Evolutionary conservation across 2,329 filamentous ascomycete genomes (phyloP).

Genomic region (Colletotrichum sidae): DNA sequence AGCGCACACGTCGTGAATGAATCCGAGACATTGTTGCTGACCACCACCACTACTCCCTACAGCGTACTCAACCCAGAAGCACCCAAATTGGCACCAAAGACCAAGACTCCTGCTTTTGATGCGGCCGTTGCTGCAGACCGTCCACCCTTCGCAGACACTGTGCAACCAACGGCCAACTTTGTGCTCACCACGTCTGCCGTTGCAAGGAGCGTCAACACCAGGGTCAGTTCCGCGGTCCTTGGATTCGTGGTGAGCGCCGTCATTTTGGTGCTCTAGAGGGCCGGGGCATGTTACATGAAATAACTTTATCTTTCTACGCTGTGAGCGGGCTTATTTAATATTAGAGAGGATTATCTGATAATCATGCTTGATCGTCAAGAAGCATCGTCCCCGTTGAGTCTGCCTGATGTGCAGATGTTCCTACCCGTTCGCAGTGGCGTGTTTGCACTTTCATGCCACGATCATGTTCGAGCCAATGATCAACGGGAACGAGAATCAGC

Average conservation of each 20-base stretch:
- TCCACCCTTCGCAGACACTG: constrained; percentile 66
- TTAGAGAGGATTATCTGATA: constrained; percentile 12
- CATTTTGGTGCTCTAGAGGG: constrained; percentile 26
- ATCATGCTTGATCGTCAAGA: not conserved
- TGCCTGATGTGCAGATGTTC: not conserved
- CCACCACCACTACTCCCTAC: constrained; percentile 38
- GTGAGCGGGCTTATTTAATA: constrained; percentile 12
- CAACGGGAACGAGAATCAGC: no score
- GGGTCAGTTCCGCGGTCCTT: constrained; percentile 39
- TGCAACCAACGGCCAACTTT: constrained; percentile 47
- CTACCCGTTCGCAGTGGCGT: no score
- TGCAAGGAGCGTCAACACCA: constrained; percentile 38
- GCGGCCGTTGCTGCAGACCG: constrained; percentile 59
- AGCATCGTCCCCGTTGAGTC: not conserved
- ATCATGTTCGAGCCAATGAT: no score
- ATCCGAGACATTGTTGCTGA: constrained; percentile 32
- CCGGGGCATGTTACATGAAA: not conserved
- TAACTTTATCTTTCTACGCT: constrained; percentile 11
- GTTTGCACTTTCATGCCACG: no score
- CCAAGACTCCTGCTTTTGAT: constrained; percentile 60
- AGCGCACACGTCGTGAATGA: constrained; percentile 42
- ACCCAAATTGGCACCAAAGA: constrained; percentile 44
- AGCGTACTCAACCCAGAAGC: constrained; percentile 52
- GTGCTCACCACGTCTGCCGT: constrained; percentile 38
- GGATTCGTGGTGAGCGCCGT: constrained; percentile 37